Evolutionary conservation across 306 rosid genomes (phyloP).

Genomic region (Ceratonia siliqua): DNA sequence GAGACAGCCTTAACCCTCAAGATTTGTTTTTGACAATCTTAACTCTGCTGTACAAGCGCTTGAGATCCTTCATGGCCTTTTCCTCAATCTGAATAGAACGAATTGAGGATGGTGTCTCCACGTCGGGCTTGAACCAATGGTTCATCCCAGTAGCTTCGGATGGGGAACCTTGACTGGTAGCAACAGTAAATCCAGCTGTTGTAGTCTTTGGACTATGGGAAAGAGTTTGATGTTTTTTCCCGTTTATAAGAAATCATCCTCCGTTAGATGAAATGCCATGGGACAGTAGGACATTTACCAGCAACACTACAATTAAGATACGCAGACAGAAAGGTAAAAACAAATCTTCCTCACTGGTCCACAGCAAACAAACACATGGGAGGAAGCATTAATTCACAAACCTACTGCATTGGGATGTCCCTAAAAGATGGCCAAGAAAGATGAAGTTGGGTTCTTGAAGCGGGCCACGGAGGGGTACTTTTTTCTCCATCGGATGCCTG

Average conservation of each 20-base stretch:
- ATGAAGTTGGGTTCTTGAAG: conserved; percentile 88
- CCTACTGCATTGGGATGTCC: conserved; percentile 96
- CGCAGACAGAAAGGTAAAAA: conserved; percentile 5
- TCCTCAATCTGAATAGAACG: conserved; percentile 97
- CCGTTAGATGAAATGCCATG: background rate
- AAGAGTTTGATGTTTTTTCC: conserved; percentile 68
- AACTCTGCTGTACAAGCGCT: conserved; percentile 88
- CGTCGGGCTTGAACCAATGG: conserved; percentile 95
- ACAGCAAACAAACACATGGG: conserved; percentile 5
- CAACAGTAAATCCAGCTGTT: conserved; percentile 72
- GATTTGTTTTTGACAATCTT: conserved; percentile 68
- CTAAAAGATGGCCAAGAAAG: conserved; percentile 74
- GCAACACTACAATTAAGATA: background rate
- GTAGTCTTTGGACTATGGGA: conserved; percentile 79
- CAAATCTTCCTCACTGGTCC: conserved; percentile 2
- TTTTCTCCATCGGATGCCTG: conserved; percentile 69
- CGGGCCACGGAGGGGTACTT: conserved; percentile 85
- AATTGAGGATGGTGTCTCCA: conserved; percentile 75
- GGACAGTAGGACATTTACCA: background rate
- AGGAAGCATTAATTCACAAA: conserved; percentile 36
- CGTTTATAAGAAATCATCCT: conserved; percentile 37
- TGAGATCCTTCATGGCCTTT: conserved; percentile 95
- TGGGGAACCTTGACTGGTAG: conserved; percentile 75
- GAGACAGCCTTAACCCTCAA: conserved; percentile 24
- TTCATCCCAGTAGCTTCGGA: conserved; percentile 67